Evolutionary conservation across 2,329 filamentous ascomycete species (phyloP), one percentile per base, ranked within the genome.

Genomic region (Colletotrichum kahawae): DNA sequence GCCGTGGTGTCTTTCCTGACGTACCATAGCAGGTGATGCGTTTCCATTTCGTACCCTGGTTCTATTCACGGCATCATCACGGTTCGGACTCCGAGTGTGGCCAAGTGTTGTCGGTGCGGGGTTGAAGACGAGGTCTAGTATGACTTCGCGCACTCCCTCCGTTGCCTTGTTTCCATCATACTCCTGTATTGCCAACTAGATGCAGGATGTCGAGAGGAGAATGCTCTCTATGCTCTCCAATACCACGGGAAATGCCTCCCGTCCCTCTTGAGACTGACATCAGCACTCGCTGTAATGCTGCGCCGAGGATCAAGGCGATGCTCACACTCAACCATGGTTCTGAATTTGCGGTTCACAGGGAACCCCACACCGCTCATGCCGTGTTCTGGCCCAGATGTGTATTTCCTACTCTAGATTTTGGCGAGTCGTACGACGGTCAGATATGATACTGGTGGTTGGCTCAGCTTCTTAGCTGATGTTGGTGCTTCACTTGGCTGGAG

Each of bases 141-240:
- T 12, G 38, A 7, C 5, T 48, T 48, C 38, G 38, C n/a, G 38
- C 18, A n/a, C 38, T n/a, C 18, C 9, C 38, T 48, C 9, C 5
- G 36, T 12, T 6, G 38, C 38, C 9, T n/a, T 12, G 38, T 48
- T 48, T 48, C 38, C 18, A 48, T 48, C 38, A 48, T n/a, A 48
- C 38, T 48, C 38, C 18, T 48, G 18, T 13, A 34, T 12, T 12
- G 33, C 33, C 12, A 34, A 13, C 33, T 2, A 2, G 12, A 34
- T 34, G 4, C 12, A 12, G 12, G 5, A 3, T n/a, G 5, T n/a
- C 1, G 38, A 43, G 9, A 2, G 18, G 1, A 43, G 38, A 43
- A 43, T 2, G 0, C 18, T n/a, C 38, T 48, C 18, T 48, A 1
- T 1, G 0, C 3, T 12, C 18, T 29, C 38, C 18, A 1, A 2